These are phyloP conservation scores for Rosa lucieae DNA, from an alignment of 306 rosid genomes.

Conservation along the genomic window DNA sequence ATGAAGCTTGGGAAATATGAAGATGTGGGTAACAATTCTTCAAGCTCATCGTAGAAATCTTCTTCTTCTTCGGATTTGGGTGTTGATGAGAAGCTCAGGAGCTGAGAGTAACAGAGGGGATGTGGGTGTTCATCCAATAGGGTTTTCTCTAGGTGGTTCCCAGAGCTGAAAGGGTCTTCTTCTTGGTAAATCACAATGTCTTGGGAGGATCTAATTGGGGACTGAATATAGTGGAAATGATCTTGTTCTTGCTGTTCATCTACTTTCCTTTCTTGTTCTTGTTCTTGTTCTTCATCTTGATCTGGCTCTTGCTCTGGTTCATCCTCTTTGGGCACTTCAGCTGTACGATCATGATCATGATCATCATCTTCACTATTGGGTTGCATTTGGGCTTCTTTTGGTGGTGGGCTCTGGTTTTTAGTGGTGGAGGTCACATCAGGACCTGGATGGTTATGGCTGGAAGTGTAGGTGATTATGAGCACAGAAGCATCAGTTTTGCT, in stretches of 20 bases:
- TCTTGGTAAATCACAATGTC: constrained; percentile 38
- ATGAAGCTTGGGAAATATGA: constrained; percentile 61
- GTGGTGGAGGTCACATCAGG: constrained; percentile 40
- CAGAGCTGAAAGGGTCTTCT: constrained; percentile 46
- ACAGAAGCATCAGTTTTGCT: constrained; percentile 79
- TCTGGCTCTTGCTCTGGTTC: constrained; percentile 31
- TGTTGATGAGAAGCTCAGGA: constrained; percentile 42
- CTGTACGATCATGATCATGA: constrained; percentile 1
- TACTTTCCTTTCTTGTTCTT: constrained; percentile 9
- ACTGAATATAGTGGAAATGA: constrained; percentile 47
- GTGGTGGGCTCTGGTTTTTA: constrained; percentile 23
- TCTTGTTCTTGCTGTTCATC: constrained; percentile 32
- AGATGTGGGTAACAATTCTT: constrained; percentile 69
- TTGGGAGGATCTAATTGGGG: constrained; percentile 42
- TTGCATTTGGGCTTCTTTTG: constrained; percentile 34
- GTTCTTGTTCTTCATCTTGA: constrained; percentile 14
- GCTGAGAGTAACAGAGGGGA: constrained; percentile 42
- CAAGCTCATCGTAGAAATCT: constrained; percentile 89
- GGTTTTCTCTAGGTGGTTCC: constrained; percentile 39
- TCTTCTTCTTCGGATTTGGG: constrained; percentile 54
- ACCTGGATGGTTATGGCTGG: constrained; percentile 76
- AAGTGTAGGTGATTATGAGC: constrained; percentile 79
- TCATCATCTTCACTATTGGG: constrained; percentile 18
- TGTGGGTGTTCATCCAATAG: constrained; percentile 56
- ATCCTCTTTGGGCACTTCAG: constrained; percentile 28